Base-by-base conservation (phyloP, 2,329 filamentous ascomycete species). In the Xylariaceae sp. region DNA sequence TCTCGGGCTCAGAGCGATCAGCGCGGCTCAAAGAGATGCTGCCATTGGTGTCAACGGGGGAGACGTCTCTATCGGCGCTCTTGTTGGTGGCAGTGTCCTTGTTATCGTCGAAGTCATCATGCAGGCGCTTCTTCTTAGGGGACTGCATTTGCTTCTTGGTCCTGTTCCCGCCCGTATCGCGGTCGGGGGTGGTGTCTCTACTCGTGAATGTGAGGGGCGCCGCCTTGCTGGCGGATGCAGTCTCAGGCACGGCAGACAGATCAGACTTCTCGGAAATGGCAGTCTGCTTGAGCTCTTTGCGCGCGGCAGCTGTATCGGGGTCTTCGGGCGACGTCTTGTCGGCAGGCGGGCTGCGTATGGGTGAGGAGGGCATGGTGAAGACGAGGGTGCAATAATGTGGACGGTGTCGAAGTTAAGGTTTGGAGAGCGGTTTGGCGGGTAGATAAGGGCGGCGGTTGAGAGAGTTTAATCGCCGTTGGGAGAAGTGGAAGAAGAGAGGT, bases 261-360 rank as follows among this genome's bases (percentile, higher is more conserved):
- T 66, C 64, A 46, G 61, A 57, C 56, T 68, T 75, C 60, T 80
- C 82, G 14, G 83, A 86, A 57, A 87, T 85, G 47, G 73, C 77
- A 10, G 83, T 84, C 57, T 86, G 81, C 70, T 80, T 83, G 39
- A 87, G 75, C 69, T 87, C 83, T 62, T 84, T 79, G 55, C 83
- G 79, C 34, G 83, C 75, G 47, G 82, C 82, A 53, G 80, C 80
- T 39, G 83, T 87, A 63, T 83, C 82, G 34, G 81, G 79, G 66
- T 87, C 83, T 60, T 87, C 83, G 17, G 58, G 34, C 17, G 52
- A 42, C 43, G 47, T 50, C 40, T 59, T 50, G 33, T 62, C 57
- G 9, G 64, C 64, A 1, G 64, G 62, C 6, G 62, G 63, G 53
- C 63, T 67, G 40, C 57, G 63, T 56, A 63, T 63, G 40, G 48